phyloP scores from a whole-genome alignment of 129 eudicot genomes.

The Helichrysum umbraculigerum region DNA sequence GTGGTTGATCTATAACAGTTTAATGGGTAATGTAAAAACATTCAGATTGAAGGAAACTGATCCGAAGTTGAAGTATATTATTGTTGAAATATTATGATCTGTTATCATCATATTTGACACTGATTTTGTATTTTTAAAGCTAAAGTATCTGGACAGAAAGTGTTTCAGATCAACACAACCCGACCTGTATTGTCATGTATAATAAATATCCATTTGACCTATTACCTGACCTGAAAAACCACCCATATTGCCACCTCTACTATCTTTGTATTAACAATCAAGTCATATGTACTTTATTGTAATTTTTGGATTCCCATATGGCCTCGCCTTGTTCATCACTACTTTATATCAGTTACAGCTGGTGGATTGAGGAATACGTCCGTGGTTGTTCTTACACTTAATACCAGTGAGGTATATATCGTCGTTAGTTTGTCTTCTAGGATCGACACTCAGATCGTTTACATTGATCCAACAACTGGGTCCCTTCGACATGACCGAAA shows the following conservation, averaged over 20 bases:
- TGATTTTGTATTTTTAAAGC: not conserved
- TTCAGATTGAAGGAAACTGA: too few species aligned
- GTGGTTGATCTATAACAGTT: not conserved
- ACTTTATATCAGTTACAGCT: slow-evolving; percentile 33
- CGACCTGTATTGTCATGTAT: not conserved
- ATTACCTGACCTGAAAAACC: not conserved
- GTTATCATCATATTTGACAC: not conserved
- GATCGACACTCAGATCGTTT: slow-evolving; percentile 78
- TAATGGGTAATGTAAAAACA: too few species aligned
- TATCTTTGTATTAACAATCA: not conserved
- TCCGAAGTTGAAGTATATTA: too few species aligned
- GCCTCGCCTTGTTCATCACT: not conserved
- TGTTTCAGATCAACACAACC: not conserved
- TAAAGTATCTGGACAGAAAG: not conserved
- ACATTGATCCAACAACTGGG: slow-evolving; percentile 88
- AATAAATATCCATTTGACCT: not conserved
- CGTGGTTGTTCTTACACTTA: slow-evolving; percentile 62
- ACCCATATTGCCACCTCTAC: slow-evolving; percentile 3
- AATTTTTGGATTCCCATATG: not conserved
- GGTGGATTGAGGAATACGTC: slow-evolving; percentile 65
- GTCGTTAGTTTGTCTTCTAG: slow-evolving; percentile 63
- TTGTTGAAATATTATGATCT: too few species aligned
- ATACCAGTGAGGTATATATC: slow-evolving; percentile 71
- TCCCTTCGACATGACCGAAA: slow-evolving; percentile 60
- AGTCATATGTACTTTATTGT: slow-evolving; percentile 7